Conservation (phyloP, 371 early-diverging fungal genomes). For the Paraphysoderma sedebokerense region DNA sequence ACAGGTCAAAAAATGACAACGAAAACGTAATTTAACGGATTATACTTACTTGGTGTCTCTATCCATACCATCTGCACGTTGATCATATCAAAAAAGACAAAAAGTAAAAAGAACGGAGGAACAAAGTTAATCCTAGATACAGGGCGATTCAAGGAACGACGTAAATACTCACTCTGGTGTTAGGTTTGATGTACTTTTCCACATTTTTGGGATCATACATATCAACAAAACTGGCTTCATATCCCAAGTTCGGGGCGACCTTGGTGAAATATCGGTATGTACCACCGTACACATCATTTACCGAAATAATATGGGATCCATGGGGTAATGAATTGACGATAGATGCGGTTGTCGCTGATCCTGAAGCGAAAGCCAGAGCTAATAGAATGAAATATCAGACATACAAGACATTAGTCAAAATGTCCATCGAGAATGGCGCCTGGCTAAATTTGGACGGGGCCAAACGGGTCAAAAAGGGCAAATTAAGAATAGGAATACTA, state of each 20-base stretch:
- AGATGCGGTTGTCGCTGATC: conserved; percentile 26
- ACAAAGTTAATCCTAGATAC: conserved; percentile 3
- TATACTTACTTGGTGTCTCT: conserved; percentile 91
- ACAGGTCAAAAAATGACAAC: neutral
- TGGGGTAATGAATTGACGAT: conserved; percentile 13
- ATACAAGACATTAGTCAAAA: too few relatives aligned
- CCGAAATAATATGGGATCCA: conserved; percentile 20
- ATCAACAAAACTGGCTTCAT: conserved; percentile 21
- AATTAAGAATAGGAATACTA: conserved; percentile 5
- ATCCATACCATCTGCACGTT: conserved; percentile 80
- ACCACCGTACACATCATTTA: conserved; percentile 36
- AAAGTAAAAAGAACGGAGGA: too few relatives aligned
- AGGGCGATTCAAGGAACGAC: conserved; percentile 4
- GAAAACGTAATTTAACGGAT: conserved; percentile 7
- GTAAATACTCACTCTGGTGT: conserved; percentile 14
- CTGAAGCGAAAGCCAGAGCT: conserved; percentile 30
- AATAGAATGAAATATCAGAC: neutral
- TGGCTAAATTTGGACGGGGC: too few relatives aligned
- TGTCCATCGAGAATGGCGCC: too few relatives aligned
- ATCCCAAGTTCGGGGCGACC: conserved; percentile 12
- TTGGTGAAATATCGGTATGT: conserved; percentile 32
- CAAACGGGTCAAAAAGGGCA: too few relatives aligned
- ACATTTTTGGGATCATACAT: conserved; percentile 18
- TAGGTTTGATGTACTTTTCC: conserved; percentile 11
- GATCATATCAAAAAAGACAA: neutral